Evolutionary conservation across 768 basidiomycete species (phyloP), one percentile per base, ranked within the genome.

Genomic region (Leccinum arenicola): DNA sequence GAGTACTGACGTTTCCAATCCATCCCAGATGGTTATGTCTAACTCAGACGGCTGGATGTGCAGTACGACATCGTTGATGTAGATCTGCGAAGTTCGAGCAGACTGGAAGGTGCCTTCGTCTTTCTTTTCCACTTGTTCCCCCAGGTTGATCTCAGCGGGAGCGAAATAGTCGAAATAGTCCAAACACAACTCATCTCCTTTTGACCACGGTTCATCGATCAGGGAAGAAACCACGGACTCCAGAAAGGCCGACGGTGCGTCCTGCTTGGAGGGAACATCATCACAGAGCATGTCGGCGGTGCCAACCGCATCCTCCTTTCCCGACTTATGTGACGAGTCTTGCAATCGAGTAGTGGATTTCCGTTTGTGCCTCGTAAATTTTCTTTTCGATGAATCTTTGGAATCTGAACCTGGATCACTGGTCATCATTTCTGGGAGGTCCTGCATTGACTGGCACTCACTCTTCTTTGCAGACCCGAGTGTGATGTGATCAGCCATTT

Each of bases 1-100:
- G 21, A 38, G 11, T 1, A 72, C 70, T 38, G 23, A 72, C 71
- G 48, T 52, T 33, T 12, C 33, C 4, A 58, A 54, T 19, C 59
- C 64, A 12, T 72, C 72, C 72, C 70, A 72, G 56, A 71, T 59
- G 3, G 68, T 71, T 29, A 68, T 21, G 11, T 71, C 52, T 3
- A 45, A 50, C 27, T 65, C 57, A 17, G 56, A 50, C 3, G 63
- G 40, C 4, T 47, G 36, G 17, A 68, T 66, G n/a, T 43, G 4
- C 7, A 72, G 52, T 11, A 40, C 55, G 7, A 73, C 15, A 12
- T 69, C 62, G 9, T 62, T 45, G 19, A 52, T 27, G 6, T 45
- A 29, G 15, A 51, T 29, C 19, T 38, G 51, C 19, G 50, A 4
- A 17, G 50, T 33, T 17, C 2, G 52, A 17, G 12, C 40, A 19